Evolutionary conservation across 148 eudicot genomes (phyloP).

Genomic region (Silene uniflora): DNA sequence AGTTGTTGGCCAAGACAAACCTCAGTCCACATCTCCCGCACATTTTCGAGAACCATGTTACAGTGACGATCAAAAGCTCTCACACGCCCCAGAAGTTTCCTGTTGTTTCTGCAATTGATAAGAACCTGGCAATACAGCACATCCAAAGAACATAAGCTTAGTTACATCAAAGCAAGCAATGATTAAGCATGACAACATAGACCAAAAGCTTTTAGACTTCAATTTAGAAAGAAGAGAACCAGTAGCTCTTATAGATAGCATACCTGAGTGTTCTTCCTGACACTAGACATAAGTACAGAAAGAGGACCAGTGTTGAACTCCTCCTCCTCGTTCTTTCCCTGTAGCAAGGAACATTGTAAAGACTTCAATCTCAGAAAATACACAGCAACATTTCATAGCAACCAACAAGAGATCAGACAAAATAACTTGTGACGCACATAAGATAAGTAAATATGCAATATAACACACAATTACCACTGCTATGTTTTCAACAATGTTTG

Average conservation of each 20-base stretch:
- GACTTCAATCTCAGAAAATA: background rate
- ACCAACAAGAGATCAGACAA: background rate
- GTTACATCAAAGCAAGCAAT: background rate
- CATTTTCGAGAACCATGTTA: slow-evolving; percentile 81
- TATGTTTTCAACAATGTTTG: background rate
- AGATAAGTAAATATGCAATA: background rate
- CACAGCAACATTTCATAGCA: background rate
- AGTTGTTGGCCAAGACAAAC: slow-evolving; percentile 26
- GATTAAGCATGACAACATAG: background rate
- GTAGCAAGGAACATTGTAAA: slow-evolving; percentile 5
- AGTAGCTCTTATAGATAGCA: background rate
- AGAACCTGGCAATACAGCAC: slow-evolving; percentile 50
- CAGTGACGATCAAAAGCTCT: slow-evolving; percentile 78
- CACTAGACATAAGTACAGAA: slow-evolving; percentile 89
- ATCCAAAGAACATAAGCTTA: background rate
- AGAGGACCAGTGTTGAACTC: slow-evolving; percentile 94
- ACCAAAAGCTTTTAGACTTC: background rate
- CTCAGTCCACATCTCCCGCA: slow-evolving; percentile 93
- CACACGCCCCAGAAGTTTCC: slow-evolving; percentile 67
- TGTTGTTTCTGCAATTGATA: slow-evolving; percentile 90
- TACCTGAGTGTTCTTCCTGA: slow-evolving; percentile 91
- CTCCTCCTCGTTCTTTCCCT: slow-evolving; percentile 89
- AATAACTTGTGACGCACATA: background rate
- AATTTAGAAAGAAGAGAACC: background rate
- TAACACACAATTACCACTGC: background rate